A percentile compares a stretch with the other conserved stretches of the same genome.
Evolutionary conservation across 202 grass and related monocot genomes (phyloP).

Genomic region (Brachypodium distachyon): DNA sequence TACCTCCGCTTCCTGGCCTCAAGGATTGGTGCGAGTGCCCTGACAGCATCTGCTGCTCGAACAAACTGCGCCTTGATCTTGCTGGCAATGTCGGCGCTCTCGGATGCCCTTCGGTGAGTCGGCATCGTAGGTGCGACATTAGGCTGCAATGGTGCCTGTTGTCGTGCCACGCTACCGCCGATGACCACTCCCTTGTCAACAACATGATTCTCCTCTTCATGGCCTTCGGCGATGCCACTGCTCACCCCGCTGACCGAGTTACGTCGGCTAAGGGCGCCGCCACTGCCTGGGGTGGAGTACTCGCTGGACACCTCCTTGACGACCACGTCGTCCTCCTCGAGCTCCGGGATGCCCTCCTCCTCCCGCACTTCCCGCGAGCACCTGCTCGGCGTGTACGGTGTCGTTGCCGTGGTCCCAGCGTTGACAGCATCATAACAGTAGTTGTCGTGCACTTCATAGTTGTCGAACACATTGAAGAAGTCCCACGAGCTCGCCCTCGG

Average conservation of each 20-base stretch:
- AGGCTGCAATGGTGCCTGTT: neutral
- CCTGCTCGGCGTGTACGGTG: slow-evolving; percentile 56
- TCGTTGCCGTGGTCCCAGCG: neutral
- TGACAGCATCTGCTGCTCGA: slow-evolving; percentile 47
- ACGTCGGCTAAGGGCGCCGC: slow-evolving; percentile 22
- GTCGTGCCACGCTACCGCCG: neutral
- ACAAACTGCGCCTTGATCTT: slow-evolving; percentile 60
- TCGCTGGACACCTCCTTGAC: slow-evolving; percentile 59
- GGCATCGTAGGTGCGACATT: neutral
- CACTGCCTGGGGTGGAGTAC: slow-evolving; percentile 14
- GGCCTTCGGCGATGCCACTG: slow-evolving; percentile 12
- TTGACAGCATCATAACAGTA: slow-evolving; percentile 33
- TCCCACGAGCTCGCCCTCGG: slow-evolving; percentile 75
- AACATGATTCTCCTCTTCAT: slow-evolving; percentile 2
- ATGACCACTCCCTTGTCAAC: slow-evolving; percentile 41
- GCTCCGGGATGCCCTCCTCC: slow-evolving; percentile 86
- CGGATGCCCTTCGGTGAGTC: neutral
- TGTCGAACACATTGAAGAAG: slow-evolving; percentile 72
- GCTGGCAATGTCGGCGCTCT: slow-evolving; percentile 27
- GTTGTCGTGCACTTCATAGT: slow-evolving; percentile 46
- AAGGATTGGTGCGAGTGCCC: slow-evolving; percentile 37
- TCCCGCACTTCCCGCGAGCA: slow-evolving; percentile 68
- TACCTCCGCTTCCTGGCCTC: slow-evolving; percentile 55
- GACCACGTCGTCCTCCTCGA: slow-evolving; percentile 64
- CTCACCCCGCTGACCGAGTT: slow-evolving; percentile 20